These are phyloP conservation scores for Calonectria honghensis DNA, from an alignment of 2,329 filamentous ascomycete species.

Conservation along the genomic window DNA sequence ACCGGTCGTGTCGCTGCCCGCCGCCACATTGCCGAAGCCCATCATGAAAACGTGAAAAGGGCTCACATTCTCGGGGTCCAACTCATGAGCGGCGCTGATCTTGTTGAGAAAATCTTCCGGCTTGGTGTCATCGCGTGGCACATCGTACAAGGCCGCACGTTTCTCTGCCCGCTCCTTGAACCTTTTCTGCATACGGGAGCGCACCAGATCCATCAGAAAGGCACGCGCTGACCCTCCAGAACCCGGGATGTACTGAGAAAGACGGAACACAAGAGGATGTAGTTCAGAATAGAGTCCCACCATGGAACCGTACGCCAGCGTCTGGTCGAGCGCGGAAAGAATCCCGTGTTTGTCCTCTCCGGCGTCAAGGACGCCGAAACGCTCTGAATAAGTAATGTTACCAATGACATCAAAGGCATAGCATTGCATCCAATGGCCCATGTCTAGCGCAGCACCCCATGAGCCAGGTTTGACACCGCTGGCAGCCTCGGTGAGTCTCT, in stretches of 20 bases:
- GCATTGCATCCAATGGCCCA: constrained; percentile 18
- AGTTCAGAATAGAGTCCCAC: background rate
- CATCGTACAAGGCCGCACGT: background rate
- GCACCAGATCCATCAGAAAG: constrained; percentile 13
- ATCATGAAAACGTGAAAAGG: constrained; percentile 24
- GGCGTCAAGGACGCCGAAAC: constrained; percentile 4
- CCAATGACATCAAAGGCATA: constrained; percentile 19
- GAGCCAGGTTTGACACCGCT: constrained; percentile 8
- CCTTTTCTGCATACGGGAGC: constrained; percentile 10
- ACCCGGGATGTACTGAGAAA: background rate
- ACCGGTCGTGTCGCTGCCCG: constrained; percentile 4
- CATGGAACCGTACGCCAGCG: background rate
- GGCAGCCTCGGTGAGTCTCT: constrained; percentile 12
- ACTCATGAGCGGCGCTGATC: background rate
- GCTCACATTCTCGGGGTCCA: constrained; percentile 5
- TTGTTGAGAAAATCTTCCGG: background rate
- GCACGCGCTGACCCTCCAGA: constrained; percentile 5
- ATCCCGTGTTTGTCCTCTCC: constrained; percentile 13
- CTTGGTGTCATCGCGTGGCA: background rate
- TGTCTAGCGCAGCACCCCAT: constrained; percentile 1
- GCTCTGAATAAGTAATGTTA: constrained; percentile 19
- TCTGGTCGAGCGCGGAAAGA: background rate
- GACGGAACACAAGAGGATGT: background rate
- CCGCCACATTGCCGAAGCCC: constrained; percentile 3
- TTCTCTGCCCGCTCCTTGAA: constrained; percentile 15